Percentiles rank a stretch among this genome's conserved stretches.
phyloP scores from a whole-genome alignment of 768 basidiomycete species.

The Mycena pura region DNA sequence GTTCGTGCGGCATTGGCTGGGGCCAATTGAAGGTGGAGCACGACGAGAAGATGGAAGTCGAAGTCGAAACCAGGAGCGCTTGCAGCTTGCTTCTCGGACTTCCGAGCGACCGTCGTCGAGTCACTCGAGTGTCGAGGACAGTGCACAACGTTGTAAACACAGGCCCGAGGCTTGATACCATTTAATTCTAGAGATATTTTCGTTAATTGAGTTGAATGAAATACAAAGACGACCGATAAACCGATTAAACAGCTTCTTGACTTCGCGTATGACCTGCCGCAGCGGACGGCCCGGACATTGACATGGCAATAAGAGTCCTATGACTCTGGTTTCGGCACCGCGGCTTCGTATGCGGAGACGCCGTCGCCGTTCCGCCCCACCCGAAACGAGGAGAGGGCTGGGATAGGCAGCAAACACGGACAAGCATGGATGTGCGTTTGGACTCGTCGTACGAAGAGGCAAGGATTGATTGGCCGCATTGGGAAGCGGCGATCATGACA shows the following conservation, averaged over 20 bases:
- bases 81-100: too few relatives aligned
- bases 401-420: too few relatives aligned
- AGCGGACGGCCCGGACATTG: conserved; percentile 7
- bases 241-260: not conserved
- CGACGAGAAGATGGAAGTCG: not conserved
- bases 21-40: conserved; percentile 7
- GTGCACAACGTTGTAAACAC: not conserved
- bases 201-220: not conserved
- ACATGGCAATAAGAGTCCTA: too few relatives aligned
- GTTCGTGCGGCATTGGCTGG: not conserved
- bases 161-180: not conserved
- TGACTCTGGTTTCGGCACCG: too few relatives aligned
- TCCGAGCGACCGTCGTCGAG: too few relatives aligned
- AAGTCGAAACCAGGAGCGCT: not conserved
- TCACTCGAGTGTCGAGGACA: not conserved
- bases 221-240: conserved; percentile 1
- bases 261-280: conserved; percentile 15
- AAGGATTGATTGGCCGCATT: too few relatives aligned
- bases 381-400: too few relatives aligned
- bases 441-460: too few relatives aligned
- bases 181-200: not conserved
- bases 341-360: too few relatives aligned
- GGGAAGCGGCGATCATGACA: too few relatives aligned
- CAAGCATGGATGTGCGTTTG: too few relatives aligned
- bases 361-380: too few relatives aligned